Conservation (phyloP, 164 flowering plant genomes). For the Berberis thunbergii region DNA sequence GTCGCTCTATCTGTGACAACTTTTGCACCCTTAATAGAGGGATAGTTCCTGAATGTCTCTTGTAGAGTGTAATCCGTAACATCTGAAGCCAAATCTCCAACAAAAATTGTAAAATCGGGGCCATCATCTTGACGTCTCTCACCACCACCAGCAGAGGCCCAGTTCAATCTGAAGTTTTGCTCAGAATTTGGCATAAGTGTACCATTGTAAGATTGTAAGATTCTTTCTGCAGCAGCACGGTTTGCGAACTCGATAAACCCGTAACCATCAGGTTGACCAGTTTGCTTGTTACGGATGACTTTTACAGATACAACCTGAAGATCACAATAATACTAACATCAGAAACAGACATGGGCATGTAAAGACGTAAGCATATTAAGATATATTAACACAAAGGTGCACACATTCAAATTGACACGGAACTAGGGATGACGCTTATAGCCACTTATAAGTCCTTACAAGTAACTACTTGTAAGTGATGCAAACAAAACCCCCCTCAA, state of each 20-base stretch:
- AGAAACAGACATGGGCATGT: background rate
- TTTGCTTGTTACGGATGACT: constrained; percentile 79
- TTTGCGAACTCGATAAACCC: constrained; percentile 78
- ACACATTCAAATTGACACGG: no score
- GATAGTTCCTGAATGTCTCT: constrained; percentile 79
- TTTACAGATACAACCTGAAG: constrained; percentile 60
- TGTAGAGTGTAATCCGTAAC: constrained; percentile 72
- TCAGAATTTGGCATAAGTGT: constrained; percentile 19
- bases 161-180: constrained; percentile 69
- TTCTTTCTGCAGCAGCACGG: constrained; percentile 71
- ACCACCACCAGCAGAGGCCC: constrained; percentile 82
- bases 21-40: constrained; percentile 12
- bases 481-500: no score
- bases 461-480: no score
- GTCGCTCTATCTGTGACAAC: constrained; percentile 19
- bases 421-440: no score
- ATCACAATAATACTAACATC: background rate
- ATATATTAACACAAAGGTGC: no score
- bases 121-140: constrained; percentile 69
- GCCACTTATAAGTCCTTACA: no score
- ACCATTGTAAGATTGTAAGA: constrained; percentile 68
- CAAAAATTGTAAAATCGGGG: constrained; percentile 73
- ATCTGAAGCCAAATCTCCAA: constrained; percentile 92
- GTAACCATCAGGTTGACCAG: constrained; percentile 72
- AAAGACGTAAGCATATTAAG: background rate